phyloP scores from a whole-genome alignment of 208 protist species.

The Naegleria gruberi region DNA sequence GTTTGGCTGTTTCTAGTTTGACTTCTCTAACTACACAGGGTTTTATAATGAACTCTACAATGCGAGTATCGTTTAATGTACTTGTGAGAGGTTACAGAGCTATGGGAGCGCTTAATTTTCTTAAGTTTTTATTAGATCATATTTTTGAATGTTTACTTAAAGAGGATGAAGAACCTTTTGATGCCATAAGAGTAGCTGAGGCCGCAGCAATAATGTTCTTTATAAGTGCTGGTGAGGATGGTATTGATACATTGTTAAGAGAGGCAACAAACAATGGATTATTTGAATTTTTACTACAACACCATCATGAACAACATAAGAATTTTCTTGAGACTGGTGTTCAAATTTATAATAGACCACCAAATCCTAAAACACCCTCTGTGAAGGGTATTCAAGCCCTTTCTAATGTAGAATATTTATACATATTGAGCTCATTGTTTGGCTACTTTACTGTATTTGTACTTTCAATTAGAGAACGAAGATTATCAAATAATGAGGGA shows the following conservation, averaged over 20 bases:
- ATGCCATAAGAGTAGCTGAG: neutral
- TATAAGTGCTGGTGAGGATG: neutral
- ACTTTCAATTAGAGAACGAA: neutral
- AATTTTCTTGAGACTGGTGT: neutral
- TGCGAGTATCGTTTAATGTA: neutral
- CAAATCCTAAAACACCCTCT: neutral
- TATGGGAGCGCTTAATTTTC: neutral
- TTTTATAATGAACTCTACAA: neutral
- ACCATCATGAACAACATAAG: neutral
- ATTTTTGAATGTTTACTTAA: neutral
- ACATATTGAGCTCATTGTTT: neutral
- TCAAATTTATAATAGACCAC: neutral
- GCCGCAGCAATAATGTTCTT: neutral
- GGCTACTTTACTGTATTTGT: neutral
- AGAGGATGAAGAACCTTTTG: neutral
- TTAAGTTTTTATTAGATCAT: neutral
- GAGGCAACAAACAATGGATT: neutral
- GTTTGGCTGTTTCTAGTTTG: neutral
- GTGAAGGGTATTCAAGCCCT: neutral
- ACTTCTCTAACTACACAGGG: neutral
- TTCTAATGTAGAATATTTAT: slow-evolving; percentile 2
- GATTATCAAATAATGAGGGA: neutral
- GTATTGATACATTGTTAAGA: neutral
- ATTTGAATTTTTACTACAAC: neutral
- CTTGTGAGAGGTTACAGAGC: neutral